phyloP scores from a whole-genome alignment of 2,329 filamentous ascomycete species.

The Mariannaea elegans region DNA sequence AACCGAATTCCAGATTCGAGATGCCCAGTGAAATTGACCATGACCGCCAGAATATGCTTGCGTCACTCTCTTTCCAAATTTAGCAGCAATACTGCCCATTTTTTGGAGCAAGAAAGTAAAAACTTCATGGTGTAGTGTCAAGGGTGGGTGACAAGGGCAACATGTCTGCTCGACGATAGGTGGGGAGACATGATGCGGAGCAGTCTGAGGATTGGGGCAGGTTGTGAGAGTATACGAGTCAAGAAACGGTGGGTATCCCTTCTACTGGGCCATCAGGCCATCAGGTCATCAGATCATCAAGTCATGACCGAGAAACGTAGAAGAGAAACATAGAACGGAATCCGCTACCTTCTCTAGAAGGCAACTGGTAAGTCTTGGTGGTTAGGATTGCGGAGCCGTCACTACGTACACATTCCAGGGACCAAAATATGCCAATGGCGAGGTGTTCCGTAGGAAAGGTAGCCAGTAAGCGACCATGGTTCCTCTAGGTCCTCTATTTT shows the following conservation, averaged over 20 bases:
- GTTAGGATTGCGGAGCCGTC: neutral
- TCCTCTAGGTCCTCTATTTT: conserved; percentile 3
- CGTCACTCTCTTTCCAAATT: conserved; percentile 3
- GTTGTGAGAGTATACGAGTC: neutral
- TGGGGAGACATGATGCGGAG: conserved; percentile 9
- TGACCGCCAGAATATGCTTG: conserved; percentile 23
- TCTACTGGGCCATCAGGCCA: conserved; percentile 14
- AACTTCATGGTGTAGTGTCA: conserved; percentile 14
- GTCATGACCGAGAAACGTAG: conserved; percentile 14
- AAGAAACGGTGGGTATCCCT: conserved; percentile 3
- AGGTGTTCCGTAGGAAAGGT: conserved; percentile 16
- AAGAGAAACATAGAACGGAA: too few species aligned
- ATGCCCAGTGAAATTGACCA: conserved; percentile 17
- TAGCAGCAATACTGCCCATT: neutral
- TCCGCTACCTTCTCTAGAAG: conserved; percentile 11
- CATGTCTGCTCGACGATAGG: conserved; percentile 10
- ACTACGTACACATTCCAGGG: neutral
- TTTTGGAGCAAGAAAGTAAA: conserved; percentile 17
- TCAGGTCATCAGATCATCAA: too few species aligned
- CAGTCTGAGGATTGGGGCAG: neutral
- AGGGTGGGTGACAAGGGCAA: conserved; percentile 5
- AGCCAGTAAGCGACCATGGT: conserved; percentile 13
- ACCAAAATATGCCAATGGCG: neutral
- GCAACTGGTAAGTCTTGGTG: neutral
- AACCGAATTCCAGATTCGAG: neutral